Evolutionary conservation across 768 basidiomycete species (phyloP).

Genomic region (Mycena kentingensis): DNA sequence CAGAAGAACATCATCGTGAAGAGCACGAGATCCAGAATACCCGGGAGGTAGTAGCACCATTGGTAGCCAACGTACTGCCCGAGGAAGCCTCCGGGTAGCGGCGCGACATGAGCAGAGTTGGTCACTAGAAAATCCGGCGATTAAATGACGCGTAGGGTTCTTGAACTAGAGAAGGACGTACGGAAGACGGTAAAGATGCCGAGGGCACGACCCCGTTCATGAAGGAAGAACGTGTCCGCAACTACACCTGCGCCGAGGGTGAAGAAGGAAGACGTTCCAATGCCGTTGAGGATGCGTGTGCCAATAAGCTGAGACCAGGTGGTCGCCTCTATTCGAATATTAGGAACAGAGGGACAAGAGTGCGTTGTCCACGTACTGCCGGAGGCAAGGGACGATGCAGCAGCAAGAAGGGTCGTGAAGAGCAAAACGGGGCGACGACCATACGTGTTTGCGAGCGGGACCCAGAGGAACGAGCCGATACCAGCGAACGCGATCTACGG

Average conservation of each 20-base stretch:
- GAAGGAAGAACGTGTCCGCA: constrained; percentile 25
- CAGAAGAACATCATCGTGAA: constrained; percentile 24
- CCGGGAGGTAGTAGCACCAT: constrained; percentile 24
- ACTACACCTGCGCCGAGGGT: constrained; percentile 25
- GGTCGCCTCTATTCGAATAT: too few species aligned
- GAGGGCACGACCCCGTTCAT: constrained; percentile 24
- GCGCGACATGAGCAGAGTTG: constrained; percentile 19
- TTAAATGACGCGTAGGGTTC: not conserved
- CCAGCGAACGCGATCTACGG: constrained; percentile 21
- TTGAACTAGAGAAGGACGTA: not conserved
- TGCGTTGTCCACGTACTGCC: too few species aligned
- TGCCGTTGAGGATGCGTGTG: constrained; percentile 22
- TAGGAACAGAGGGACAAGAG: too few species aligned
- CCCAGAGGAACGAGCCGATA: constrained; percentile 25
- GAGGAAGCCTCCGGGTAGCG: constrained; percentile 8
- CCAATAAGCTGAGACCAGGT: constrained; percentile 26
- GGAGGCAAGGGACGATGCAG: constrained; percentile 22
- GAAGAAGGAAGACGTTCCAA: constrained; percentile 22
- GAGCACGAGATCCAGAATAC: constrained; percentile 19
- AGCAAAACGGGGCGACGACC: constrained; percentile 25
- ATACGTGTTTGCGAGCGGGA: constrained; percentile 24
- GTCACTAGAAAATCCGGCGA: constrained; percentile 12
- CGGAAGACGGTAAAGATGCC: constrained; percentile 23
- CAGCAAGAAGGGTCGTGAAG: constrained; percentile 22
- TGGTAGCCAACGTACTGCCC: not conserved